Conservation (phyloP, 2,329 filamentous ascomycete genomes). For the Tolypocladium nubicola region DNA sequence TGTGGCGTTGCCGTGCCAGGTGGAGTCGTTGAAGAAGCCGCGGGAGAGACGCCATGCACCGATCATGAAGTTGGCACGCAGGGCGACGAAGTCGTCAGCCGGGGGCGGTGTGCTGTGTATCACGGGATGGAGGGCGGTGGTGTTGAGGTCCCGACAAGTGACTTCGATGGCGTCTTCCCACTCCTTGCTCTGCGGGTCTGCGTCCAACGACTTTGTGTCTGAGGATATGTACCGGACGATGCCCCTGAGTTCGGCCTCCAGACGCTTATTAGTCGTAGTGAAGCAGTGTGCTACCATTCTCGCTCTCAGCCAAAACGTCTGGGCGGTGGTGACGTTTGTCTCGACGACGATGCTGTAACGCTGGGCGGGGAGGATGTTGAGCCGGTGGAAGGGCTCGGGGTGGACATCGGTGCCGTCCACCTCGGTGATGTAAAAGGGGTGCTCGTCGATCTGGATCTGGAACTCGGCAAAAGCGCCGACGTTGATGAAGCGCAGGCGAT, state of each 20-base stretch:
- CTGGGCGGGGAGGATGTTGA: constrained; percentile 61
- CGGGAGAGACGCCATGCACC: constrained; percentile 40
- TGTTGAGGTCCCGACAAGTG: constrained; percentile 43
- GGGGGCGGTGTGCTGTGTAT: constrained; percentile 22
- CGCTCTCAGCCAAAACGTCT: constrained; percentile 55
- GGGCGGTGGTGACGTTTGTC: constrained; percentile 40
- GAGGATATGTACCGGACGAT: constrained; percentile 18
- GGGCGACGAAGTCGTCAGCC: constrained; percentile 28
- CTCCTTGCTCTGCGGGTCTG: constrained; percentile 28
- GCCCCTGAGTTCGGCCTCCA: constrained; percentile 18
- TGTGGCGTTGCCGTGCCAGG: constrained; percentile 30
- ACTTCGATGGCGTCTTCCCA: constrained; percentile 38
- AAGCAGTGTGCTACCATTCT: constrained; percentile 31
- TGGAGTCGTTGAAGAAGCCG: constrained; percentile 43
- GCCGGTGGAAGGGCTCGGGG: constrained; percentile 44
- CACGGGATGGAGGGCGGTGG: constrained; percentile 30
- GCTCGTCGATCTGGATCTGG: constrained; percentile 60
- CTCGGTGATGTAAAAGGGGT: constrained; percentile 54
- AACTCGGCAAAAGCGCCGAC: constrained; percentile 62
- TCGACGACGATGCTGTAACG: constrained; percentile 58
- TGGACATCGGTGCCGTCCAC: constrained; percentile 59
- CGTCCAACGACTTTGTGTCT: fast-evolving
- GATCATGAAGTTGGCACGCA: constrained; percentile 46
- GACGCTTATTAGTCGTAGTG: constrained; percentile 16
- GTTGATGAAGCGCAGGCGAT: constrained; percentile 59